These are phyloP conservation scores for Solanum tacnaense DNA, from an alignment of 257 asterid genomes.

Conservation along the genomic window DNA sequence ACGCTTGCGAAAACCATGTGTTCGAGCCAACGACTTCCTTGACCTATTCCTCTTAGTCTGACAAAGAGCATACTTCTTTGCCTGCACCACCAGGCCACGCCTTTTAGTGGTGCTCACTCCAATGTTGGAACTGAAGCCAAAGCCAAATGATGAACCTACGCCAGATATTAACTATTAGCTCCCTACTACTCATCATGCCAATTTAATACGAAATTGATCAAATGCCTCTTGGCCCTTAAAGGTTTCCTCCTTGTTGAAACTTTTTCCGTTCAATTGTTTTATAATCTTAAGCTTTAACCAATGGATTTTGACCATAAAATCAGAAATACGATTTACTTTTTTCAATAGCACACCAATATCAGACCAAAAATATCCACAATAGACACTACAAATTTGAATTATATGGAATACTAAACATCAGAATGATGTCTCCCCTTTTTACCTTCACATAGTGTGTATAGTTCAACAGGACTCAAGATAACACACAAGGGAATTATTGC, in stretches of 20 bases:
- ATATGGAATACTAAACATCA: background rate
- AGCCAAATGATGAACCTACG: conserved; percentile 23
- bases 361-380: background rate
- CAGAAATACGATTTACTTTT: background rate
- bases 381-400: background rate
- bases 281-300: background rate
- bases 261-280: background rate
- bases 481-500: background rate
- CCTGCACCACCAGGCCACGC: conserved; percentile 58
- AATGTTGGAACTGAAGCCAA: conserved; percentile 23
- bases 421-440: background rate
- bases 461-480: background rate
- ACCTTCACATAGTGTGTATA: background rate
- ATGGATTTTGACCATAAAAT: background rate
- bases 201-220: background rate
- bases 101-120: conserved; percentile 21
- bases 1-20: conserved; percentile 88
- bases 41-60: conserved; percentile 92
- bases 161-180: background rate
- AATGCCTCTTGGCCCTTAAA: background rate
- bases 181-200: background rate
- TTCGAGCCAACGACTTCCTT: conserved; percentile 82
- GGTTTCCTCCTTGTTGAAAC: background rate
- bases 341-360: background rate
- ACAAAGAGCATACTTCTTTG: conserved; percentile 51